Evolutionary conservation across 2,329 filamentous ascomycete genomes (phyloP).

Genomic region (Cordyceps militaris): DNA sequence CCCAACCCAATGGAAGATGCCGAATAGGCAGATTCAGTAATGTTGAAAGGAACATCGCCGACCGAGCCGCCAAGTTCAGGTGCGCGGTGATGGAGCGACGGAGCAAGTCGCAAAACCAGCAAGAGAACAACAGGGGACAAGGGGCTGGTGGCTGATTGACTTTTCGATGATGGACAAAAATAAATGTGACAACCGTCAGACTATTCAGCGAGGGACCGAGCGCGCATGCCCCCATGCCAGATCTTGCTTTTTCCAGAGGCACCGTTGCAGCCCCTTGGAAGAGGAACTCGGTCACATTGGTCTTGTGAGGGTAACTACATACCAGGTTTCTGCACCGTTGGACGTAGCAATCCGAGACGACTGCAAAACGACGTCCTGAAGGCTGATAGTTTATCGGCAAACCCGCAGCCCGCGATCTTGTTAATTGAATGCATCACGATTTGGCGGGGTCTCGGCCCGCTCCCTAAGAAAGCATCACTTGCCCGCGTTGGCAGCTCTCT

Average conservation of each 20-base stretch:
- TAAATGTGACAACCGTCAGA: neutral
- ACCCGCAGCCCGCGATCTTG: neutral
- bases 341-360: no score
- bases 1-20: neutral
- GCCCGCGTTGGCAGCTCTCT: no score
- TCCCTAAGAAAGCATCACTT: neutral
- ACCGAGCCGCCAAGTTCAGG: neutral
- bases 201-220: conserved; percentile 5
- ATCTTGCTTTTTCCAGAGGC: neutral
- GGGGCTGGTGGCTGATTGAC: neutral
- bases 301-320: no score
- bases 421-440: neutral
- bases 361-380: no score
- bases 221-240: neutral
- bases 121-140: neutral
- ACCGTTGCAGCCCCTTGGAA: neutral
- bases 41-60: neutral
- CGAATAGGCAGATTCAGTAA: neutral
- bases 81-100: neutral
- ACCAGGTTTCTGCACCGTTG: no score
- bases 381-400: no score
- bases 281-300: no score
- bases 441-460: neutral
- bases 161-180: no score
- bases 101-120: no score